phyloP scores from a whole-genome alignment of 306 rosid genomes.

The Gastrolobium villosum region DNA sequence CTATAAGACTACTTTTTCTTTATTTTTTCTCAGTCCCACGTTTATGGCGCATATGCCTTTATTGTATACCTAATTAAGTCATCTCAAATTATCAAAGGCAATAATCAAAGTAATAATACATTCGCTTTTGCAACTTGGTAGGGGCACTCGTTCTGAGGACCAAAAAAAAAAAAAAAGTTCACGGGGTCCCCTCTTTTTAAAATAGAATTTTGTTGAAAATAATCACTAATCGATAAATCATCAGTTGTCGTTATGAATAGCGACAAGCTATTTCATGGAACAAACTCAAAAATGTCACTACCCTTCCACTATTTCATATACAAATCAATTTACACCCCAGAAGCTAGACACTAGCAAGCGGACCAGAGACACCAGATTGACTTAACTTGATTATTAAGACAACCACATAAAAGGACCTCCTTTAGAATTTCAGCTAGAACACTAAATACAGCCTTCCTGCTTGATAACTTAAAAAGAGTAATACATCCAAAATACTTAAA shows the following conservation, averaged over 20 bases:
- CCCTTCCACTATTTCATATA: slow-evolving; percentile 59
- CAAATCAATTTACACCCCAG: slow-evolving; percentile 70
- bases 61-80: slow-evolving; percentile 40
- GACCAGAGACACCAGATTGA: slow-evolving; percentile 41
- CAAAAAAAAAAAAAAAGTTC: slow-evolving; percentile 1
- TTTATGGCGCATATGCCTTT: slow-evolving; percentile 42
- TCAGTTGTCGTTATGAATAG: slow-evolving; percentile 24
- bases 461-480: slow-evolving; percentile 23
- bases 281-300: slow-evolving; percentile 45
- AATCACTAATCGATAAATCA: slow-evolving; percentile 47
- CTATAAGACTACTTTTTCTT: slow-evolving; percentile 32
- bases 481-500: slow-evolving; percentile 32
- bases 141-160: slow-evolving; percentile 5
- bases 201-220: slow-evolving; percentile 28
- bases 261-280: slow-evolving; percentile 22
- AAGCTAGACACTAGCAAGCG: slow-evolving; percentile 45
- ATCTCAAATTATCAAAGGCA: slow-evolving; percentile 34
- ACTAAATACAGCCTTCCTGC: slow-evolving; percentile 38
- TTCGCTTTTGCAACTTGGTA: slow-evolving; percentile 45
- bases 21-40: slow-evolving; percentile 42
- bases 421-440: slow-evolving; percentile 43
- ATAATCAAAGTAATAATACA: slow-evolving; percentile 26
- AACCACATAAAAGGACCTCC: slow-evolving; percentile 44
- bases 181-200: slow-evolving; percentile 34
- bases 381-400: slow-evolving; percentile 42